These are phyloP conservation scores for Plasmopara muralis DNA, from an alignment of 352 stramenopile species.

Conservation along the genomic window DNA sequence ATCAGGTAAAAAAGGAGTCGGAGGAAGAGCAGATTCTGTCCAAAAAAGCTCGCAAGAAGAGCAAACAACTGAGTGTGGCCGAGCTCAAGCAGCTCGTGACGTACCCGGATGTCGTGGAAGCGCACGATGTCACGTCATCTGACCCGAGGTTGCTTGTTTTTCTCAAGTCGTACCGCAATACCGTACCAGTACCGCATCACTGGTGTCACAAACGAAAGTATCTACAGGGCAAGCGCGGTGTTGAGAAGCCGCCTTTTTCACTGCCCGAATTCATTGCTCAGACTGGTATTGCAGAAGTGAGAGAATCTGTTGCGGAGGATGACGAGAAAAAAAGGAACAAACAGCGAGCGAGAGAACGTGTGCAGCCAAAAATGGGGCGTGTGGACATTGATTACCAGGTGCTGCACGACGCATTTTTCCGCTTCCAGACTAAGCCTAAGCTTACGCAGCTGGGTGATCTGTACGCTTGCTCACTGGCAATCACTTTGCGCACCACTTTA, in stretches of 20 bases:
- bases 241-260: conserved; percentile 93
- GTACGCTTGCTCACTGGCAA: conserved; percentile 25
- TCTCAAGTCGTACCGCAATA: conserved; percentile 94
- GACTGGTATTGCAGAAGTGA: conserved; percentile 87
- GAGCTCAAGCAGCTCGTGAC: conserved; percentile 94
- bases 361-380: conserved; percentile 93
- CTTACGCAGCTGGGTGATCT: conserved; percentile 79
- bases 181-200: conserved; percentile 94
- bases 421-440: conserved; percentile 96
- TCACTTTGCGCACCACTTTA: background rate
- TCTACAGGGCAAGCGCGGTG: conserved; percentile 93
- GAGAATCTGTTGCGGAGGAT: conserved; percentile 64
- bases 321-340: conserved; percentile 90
- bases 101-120: conserved; percentile 93
- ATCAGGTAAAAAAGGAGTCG: conserved; percentile 21
- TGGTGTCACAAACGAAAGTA: conserved; percentile 99
- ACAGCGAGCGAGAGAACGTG: conserved; percentile 87
- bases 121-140: conserved; percentile 93
- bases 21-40: conserved; percentile 59
- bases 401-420: conserved; percentile 98
- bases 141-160: conserved; percentile 95
- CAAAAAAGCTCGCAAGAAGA: conserved; percentile 91
- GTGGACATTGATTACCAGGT: conserved; percentile 99
- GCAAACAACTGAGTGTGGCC: conserved; percentile 90
- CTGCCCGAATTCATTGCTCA: conserved; percentile 98